A percentile compares a stretch with the other conserved stretches of the same genome.
phyloP scores from a whole-genome alignment of 352 stramenopile species.

The Globisporangium okanoganense region DNA sequence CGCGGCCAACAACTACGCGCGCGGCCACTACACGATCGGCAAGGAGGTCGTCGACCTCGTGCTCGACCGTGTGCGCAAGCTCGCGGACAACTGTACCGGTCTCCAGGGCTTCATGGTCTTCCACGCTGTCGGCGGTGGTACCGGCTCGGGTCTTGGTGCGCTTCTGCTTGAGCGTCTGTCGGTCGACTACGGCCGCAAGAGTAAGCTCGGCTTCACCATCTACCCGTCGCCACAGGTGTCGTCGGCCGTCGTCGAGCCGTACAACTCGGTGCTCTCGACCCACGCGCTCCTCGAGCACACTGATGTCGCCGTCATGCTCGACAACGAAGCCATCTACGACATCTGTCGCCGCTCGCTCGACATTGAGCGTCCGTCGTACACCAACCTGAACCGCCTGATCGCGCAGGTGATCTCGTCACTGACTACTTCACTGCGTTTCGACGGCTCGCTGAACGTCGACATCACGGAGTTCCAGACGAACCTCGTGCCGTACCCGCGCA shows the following conservation, averaged over 20 bases:
- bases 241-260: conserved; percentile 99
- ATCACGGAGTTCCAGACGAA: conserved; percentile 98
- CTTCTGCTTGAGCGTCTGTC: conserved; percentile 96
- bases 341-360: conserved; percentile 99
- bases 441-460: conserved; percentile 98
- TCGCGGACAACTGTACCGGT: conserved; percentile 97
- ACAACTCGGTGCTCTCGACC: conserved; percentile 99
- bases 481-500: conserved; percentile 98
- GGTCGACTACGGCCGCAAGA: conserved; percentile 97
- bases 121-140: conserved; percentile 99
- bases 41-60: conserved; percentile 98
- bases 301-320: conserved; percentile 99
- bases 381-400: conserved; percentile 99
- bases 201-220: conserved; percentile 99
- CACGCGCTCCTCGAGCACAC: conserved; percentile 99
- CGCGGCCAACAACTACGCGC: conserved; percentile 90
- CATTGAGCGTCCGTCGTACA: conserved; percentile 97
- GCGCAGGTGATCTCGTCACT: conserved; percentile 98
- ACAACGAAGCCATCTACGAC: conserved; percentile 99
- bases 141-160: conserved; percentile 98
- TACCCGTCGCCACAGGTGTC: conserved; percentile 98
- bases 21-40: conserved; percentile 98
- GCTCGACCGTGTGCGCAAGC: conserved; percentile 98
- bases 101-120: conserved; percentile 99
- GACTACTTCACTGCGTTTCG: conserved; percentile 98